Evolutionary conservation across 2,329 filamentous ascomycete species (phyloP), one percentile per base, ranked within the genome.

Genomic region (Colletotrichum coccodes): DNA sequence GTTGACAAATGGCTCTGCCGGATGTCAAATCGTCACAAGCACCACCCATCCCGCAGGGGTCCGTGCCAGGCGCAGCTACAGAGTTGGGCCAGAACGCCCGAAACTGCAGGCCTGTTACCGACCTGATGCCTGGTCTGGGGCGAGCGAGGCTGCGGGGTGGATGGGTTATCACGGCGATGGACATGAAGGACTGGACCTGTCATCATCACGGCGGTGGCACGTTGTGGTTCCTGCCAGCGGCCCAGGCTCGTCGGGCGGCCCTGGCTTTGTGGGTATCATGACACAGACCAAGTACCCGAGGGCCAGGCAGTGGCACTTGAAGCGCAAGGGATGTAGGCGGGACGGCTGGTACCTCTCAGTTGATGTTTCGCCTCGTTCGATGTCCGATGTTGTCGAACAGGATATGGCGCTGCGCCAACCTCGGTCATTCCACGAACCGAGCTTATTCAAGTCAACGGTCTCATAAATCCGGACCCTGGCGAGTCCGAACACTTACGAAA

Each of bases 1-100:
- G 59, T 53, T 68, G 60, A 54, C 46, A 68, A 68, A 68, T 59
- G 53, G 23, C 5, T 64, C 40, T 47, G 26, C 44, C 40, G 64
- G 49, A 21, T 36, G 60, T 49, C 64, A 68, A 16, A 40, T 59
- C 53, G 34, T 12, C 40, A 28, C 60, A 53, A 23, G 6, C 21
- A 42, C 40, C 47, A 23, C 34, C 40, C 8, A 23, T 49, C 18
- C 16, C 12, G 5, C 21, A 42, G 23, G 12, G 59, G 64, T 46
- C 64, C 42, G 64, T 68, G 64, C 46, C 53, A 42, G 30, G 30
- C 32, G 60, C 60, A 44, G 52, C n/a, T 52, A 52, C 23, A 23
- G 14, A 34, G 42, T 4, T n/a, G 36, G 32, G 40, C 56, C 34
- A 36, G 44, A 9, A 50, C 23, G 11, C 21, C 6, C 32, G 16